Percentiles rank a stretch among this genome's conserved stretches.
phyloP scores from a whole-genome alignment of 192 early-diverging fungal species.

The Rhizoclosmatium globosum region DNA sequence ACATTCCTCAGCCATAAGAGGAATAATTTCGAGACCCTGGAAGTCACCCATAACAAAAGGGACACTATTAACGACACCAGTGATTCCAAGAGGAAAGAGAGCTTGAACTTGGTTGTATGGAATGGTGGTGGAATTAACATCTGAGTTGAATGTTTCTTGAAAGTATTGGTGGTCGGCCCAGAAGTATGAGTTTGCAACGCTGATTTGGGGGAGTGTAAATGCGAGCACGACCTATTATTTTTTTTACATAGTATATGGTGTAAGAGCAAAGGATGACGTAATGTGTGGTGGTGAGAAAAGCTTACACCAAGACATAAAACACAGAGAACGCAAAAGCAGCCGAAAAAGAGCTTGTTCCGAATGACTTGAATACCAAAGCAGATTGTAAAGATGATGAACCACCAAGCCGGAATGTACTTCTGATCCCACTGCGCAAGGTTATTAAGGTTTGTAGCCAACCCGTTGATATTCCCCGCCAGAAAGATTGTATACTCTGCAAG shows the following conservation, averaged over 20 bases:
- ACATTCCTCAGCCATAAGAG: slow-evolving; percentile 29
- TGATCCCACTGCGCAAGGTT: not conserved
- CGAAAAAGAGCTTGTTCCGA: not conserved
- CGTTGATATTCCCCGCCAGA: not conserved
- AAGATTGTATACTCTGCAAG: slow-evolving; percentile 31
- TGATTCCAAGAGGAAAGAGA: slow-evolving; percentile 16
- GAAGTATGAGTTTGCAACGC: not conserved
- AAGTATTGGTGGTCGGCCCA: slow-evolving; percentile 13
- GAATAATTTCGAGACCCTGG: slow-evolving; percentile 27
- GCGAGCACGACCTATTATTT: not conserved
- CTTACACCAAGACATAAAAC: not conserved
- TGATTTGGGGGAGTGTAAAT: not conserved
- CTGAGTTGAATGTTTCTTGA: not conserved
- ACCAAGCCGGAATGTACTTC: slow-evolving; percentile 4
- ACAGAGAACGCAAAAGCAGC: not conserved
- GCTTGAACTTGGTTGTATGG: not conserved
- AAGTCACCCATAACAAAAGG: slow-evolving; percentile 6
- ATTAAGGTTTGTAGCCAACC: not conserved
- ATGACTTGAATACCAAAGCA: not conserved
- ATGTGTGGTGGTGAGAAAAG: not conserved
- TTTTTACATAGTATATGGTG: too few species aligned
- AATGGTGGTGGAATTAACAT: not conserved
- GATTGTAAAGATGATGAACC: slow-evolving; percentile 6
- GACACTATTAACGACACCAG: slow-evolving; percentile 1
- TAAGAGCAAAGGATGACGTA: not conserved